Base-by-base conservation (phyloP, 352 stramenopile genomes). In the Pythium insidiosum region DNA sequence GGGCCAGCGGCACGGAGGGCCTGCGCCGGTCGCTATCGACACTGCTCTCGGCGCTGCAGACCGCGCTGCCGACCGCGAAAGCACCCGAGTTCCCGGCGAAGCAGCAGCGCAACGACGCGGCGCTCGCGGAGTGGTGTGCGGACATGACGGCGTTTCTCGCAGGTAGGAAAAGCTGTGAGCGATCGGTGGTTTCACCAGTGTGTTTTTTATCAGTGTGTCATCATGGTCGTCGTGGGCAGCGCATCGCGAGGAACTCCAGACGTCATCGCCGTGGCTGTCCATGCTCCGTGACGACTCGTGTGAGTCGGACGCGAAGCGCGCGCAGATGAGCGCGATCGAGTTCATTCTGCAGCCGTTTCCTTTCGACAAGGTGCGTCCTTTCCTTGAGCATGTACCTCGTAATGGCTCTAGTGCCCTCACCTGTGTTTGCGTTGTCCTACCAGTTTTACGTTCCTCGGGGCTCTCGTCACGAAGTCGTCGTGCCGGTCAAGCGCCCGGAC, bases 341-440 rank as follows among this genome's bases (percentile, higher is more conserved):
- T 91, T 91, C 54, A 84, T 91, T 44, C 42, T 88, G 34, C 78
- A 91, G 62, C 75, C 78, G 13, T 88, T 91, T 53, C 62, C 69
- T 0, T 66, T 75, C 44, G 73, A 87, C 41, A 85, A 84, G 50
- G 63, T 84, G 24, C 29, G 30, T 25, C 10, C 11, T 21, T n/a
- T 36, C 6, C 3, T 21, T 18, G 18, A 25, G 28, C 24, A 18
- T 26, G 3, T 21, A 10, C 7, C 3, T 33, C 10, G 31, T 35
- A 15, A 34, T 29, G n/a, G n/a, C n/a, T n/a, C n/a, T n/a, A n/a
- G n/a, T n/a, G n/a, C n/a, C n/a, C n/a, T n/a, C n/a, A n/a, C n/a
- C n/a, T n/a, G n/a, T n/a, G n/a, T 16, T 43, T 12, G 13, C 15
- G 21, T 2, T 40, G 15, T 38, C 13, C 16, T 41, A 44, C 9